Percentiles rank a stretch among this genome's conserved stretches.
These are phyloP conservation scores for Rhynchospora breviuscula DNA, from an alignment of 176 grass and related monocot genomes.

Conservation along the genomic window DNA sequence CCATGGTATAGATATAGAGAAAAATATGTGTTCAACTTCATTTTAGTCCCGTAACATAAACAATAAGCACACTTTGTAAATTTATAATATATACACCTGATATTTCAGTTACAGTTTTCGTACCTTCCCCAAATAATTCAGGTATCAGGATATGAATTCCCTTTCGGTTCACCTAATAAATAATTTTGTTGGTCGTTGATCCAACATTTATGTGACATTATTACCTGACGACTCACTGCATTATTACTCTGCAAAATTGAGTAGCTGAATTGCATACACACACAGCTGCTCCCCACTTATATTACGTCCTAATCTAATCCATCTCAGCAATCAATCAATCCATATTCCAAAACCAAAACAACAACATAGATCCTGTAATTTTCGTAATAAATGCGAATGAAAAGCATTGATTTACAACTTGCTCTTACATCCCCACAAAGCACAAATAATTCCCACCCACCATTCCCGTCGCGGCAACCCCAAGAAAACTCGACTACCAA, in stretches of 20 bases:
- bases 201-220: not conserved
- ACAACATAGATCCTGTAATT: not conserved
- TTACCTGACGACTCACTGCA: no score
- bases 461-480: slow-evolving; percentile 23
- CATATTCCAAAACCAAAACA: not conserved
- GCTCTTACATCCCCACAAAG: not conserved
- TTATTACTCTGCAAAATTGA: not conserved
- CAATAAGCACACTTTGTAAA: not conserved
- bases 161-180: not conserved
- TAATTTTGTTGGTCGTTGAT: not conserved
- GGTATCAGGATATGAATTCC: not conserved
- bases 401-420: not conserved
- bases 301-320: not conserved
- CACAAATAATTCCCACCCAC: slow-evolving; percentile 4
- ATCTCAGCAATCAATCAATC: not conserved
- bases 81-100: not conserved
- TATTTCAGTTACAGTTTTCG: not conserved
- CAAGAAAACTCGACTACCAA: not conserved
- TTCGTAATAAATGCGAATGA: not conserved
- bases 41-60: not conserved
- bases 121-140: not conserved
- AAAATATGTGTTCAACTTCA: no score
- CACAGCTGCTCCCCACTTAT: not conserved
- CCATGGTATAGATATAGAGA: no score
- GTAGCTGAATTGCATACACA: not conserved